phyloP scores from a whole-genome alignment of 2,329 filamentous ascomycete genomes.

The Fusarium humuli region DNA sequence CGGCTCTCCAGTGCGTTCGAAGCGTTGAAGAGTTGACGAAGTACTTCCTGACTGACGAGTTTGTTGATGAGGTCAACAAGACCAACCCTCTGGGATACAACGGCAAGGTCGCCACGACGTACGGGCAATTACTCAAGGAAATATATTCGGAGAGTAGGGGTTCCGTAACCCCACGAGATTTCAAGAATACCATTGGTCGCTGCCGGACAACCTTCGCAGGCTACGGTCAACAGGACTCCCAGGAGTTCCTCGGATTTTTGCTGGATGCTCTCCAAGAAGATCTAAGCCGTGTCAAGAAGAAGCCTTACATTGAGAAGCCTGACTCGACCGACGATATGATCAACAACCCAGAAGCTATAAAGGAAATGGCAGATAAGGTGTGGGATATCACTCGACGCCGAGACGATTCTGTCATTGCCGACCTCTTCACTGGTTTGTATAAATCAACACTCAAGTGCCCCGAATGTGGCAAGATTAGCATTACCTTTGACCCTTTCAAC shows the following conservation, averaged over 20 bases:
- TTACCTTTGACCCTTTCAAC: constrained; percentile 98
- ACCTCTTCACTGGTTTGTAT: constrained; percentile 97
- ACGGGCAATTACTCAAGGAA: constrained; percentile 78
- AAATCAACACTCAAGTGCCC: constrained; percentile 97
- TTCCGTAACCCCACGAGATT: constrained; percentile 81
- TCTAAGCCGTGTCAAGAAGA: constrained; percentile 91
- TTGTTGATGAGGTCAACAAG: constrained; percentile 83
- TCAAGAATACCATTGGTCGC: constrained; percentile 84
- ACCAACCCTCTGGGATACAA: constrained; percentile 87
- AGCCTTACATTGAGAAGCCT: constrained; percentile 97
- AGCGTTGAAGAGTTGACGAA: constrained; percentile 93
- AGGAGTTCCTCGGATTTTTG: constrained; percentile 95
- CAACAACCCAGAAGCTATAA: constrained; percentile 81
- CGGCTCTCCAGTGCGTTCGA: constrained; percentile 91
- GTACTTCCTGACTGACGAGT: constrained; percentile 84
- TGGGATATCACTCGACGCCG: constrained; percentile 92
- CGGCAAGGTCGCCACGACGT: constrained; percentile 87
- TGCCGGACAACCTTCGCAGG: constrained; percentile 90
- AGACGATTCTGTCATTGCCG: constrained; percentile 94
- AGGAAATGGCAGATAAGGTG: constrained; percentile 85
- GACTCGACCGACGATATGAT: constrained; percentile 98
- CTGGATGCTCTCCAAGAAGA: constrained; percentile 96
- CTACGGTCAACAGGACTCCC: constrained; percentile 96
- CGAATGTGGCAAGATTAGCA: constrained; percentile 92
- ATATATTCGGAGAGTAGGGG: constrained; percentile 79